These are phyloP conservation scores for Neohortaea acidophila DNA, from an alignment of 495 filamentous ascomycete genomes.

Conservation along the genomic window DNA sequence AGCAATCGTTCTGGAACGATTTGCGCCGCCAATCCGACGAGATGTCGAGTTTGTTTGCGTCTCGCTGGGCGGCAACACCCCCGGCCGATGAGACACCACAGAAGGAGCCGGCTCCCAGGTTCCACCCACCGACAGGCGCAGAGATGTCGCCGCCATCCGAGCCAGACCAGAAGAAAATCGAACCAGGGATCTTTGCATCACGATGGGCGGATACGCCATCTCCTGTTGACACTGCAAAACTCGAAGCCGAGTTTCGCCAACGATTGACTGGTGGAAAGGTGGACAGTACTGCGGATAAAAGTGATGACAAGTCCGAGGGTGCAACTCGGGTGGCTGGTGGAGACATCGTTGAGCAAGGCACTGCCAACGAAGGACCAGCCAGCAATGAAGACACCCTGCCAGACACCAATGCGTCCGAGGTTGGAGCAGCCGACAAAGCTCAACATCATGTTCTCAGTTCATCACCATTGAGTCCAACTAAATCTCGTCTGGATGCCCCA, in stretches of 20 bases:
- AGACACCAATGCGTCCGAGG: too few relatives aligned
- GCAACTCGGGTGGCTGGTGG: too few relatives aligned
- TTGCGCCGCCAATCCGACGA: conserved; percentile 10
- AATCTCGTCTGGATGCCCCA: too few relatives aligned
- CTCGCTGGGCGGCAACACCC: conserved; percentile 8
- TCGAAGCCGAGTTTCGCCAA: too few relatives aligned
- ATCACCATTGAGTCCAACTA: too few relatives aligned
- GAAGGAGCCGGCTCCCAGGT: conserved; percentile 1
- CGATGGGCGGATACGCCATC: not conserved
- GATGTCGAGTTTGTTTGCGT: conserved; percentile 14
- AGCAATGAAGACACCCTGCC: too few relatives aligned
- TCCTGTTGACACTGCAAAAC: too few relatives aligned
- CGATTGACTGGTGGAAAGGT: not conserved
- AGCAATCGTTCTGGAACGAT: conserved; percentile 25
- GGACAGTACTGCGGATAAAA: not conserved
- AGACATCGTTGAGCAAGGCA: too few relatives aligned
- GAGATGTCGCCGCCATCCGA: conserved; percentile 8
- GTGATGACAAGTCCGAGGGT: not conserved
- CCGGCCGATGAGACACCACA: not conserved
- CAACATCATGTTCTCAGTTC: too few relatives aligned
- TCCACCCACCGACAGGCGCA: conserved; percentile 12
- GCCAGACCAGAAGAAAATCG: not conserved
- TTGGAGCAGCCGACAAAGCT: too few relatives aligned
- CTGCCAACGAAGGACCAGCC: too few relatives aligned
- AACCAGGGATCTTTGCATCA: not conserved